These are phyloP conservation scores for Pisolithus albus DNA, from an alignment of 768 basidiomycete species.

Conservation along the genomic window DNA sequence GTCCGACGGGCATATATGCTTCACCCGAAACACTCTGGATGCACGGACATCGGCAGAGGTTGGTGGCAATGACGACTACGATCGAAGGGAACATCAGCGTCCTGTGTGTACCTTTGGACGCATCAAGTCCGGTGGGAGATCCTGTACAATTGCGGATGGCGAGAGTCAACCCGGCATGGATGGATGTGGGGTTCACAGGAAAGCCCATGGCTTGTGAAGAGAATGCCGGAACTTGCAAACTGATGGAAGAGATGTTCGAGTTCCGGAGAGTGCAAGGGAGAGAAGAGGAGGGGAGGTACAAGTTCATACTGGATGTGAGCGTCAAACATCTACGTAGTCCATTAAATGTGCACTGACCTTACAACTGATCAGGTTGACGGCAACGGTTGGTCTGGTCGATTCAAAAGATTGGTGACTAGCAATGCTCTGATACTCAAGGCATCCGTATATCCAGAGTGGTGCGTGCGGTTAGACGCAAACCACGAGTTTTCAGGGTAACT, in stretches of 20 bases:
- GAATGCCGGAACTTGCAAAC: conserved; percentile 27
- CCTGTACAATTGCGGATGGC: conserved; percentile 31
- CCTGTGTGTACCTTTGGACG: conserved; percentile 26
- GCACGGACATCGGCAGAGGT: conserved; percentile 41
- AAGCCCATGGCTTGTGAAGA: conserved; percentile 36
- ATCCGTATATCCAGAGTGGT: conserved; percentile 21
- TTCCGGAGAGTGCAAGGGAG: conserved; percentile 40
- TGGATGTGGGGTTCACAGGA: conserved; percentile 54
- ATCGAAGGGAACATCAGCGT: conserved; percentile 34
- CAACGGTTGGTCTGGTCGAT: conserved; percentile 56
- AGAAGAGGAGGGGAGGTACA: conserved; percentile 47
- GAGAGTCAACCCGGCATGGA: conserved; percentile 44
- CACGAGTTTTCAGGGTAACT: neutral
- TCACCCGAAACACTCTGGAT: conserved; percentile 37
- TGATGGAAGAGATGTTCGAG: conserved; percentile 41
- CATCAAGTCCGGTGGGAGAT: conserved; percentile 29
- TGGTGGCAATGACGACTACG: conserved; percentile 39
- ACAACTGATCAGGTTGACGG: conserved; percentile 40
- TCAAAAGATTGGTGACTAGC: conserved; percentile 50
- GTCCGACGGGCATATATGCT: conserved; percentile 61
- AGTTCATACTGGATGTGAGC: conserved; percentile 50
- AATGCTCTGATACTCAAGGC: conserved; percentile 56
- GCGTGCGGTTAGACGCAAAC: conserved; percentile 47
- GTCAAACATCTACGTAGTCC: no score
- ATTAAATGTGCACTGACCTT: neutral